Evolutionary conservation across 139 green algal genomes (phyloP), one percentile per base, ranked within the genome.

Genomic region (Coelastrella sp.): DNA sequence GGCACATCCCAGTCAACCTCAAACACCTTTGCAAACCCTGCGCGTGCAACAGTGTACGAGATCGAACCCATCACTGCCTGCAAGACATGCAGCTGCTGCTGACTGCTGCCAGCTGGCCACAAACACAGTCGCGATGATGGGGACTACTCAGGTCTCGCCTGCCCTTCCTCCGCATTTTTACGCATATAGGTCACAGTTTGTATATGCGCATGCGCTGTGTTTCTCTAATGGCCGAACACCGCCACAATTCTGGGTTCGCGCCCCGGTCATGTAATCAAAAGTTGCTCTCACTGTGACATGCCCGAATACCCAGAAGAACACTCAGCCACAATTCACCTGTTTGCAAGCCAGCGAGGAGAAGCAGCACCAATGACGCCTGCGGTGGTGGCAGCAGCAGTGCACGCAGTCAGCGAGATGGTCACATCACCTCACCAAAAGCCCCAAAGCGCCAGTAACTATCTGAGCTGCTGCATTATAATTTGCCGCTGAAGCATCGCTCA

Each of bases 1-100:
- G 64, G 85, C 20, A 89, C n/a, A 7, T 81, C 71, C 85, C 85
- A 89, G 4, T 22, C 54, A 5, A 89, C 56, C 3, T 89, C 85
- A 78, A 89, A 89, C 20, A 73, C 68, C 66, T 80, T 80, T 2
- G 74, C 74, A 80, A 58, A 7, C 6, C 74, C 74, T 80, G 74
- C 68, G 68, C 14, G 22, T 22, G 14, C 2, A 22, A 3, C 68
- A 3, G 7, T n/a, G 7, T 76, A 32, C 68, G 68, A 76, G 5
- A 22, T 17, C 17, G 7, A 6, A 76, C 7, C 14, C 68, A 47
- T 22, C 17, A 3, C 32, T 47, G 32, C 32, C 32, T 47, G 32
- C 32, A 47, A 47, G 32, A 47, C 32, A 47, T 47, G 32, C 32
- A 47, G 32, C 32, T 47, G 32, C 32, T 47, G 32, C 32, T 47